Percentiles rank a stretch among this genome's conserved stretches.
These are phyloP conservation scores for Thelonectria blattea DNA, from an alignment of 2,329 filamentous ascomycete genomes.

Conservation along the genomic window DNA sequence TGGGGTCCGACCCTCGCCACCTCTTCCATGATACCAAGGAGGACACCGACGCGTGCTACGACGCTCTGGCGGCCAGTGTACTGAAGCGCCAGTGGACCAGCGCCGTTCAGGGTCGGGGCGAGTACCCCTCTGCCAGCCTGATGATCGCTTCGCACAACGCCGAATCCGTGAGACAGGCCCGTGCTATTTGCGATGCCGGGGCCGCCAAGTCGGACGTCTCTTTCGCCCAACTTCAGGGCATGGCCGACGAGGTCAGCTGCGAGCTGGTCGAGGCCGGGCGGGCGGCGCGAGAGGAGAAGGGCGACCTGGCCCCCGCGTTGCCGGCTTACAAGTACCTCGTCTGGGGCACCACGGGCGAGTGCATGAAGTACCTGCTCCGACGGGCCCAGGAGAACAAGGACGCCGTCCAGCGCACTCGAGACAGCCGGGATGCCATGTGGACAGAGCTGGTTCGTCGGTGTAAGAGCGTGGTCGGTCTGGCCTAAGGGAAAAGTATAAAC, in stretches of 20 bases:
- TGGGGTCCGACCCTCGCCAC: conserved; percentile 71
- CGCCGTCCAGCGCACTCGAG: conserved; percentile 67
- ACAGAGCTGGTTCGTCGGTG: conserved; percentile 64
- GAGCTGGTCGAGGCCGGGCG: conserved; percentile 55
- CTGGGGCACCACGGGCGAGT: conserved; percentile 77
- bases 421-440: conserved; percentile 68
- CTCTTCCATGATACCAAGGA: conserved; percentile 75
- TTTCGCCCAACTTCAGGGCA: conserved; percentile 81
- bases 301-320: conserved; percentile 43
- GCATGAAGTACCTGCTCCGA: conserved; percentile 79
- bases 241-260: conserved; percentile 91
- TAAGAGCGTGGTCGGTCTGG: conserved; percentile 49
- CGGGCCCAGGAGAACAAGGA: conserved; percentile 73
- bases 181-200: conserved; percentile 55
- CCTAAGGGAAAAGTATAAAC: conserved; percentile 30
- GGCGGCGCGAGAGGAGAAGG: conserved; percentile 39
- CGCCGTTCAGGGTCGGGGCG: conserved; percentile 44
- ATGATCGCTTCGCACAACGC: conserved; percentile 86
- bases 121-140: conserved; percentile 65
- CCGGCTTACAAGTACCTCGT: conserved; percentile 75
- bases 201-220: conserved; percentile 48
- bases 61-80: conserved; percentile 71
- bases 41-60: conserved; percentile 74
- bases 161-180: conserved; percentile 67
- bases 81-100: conserved; percentile 59